Evolutionary conservation across 805 yeast genomes (phyloP), one percentile per base, ranked within the genome.

Genomic region (Torulaspora franciscae): DNA sequence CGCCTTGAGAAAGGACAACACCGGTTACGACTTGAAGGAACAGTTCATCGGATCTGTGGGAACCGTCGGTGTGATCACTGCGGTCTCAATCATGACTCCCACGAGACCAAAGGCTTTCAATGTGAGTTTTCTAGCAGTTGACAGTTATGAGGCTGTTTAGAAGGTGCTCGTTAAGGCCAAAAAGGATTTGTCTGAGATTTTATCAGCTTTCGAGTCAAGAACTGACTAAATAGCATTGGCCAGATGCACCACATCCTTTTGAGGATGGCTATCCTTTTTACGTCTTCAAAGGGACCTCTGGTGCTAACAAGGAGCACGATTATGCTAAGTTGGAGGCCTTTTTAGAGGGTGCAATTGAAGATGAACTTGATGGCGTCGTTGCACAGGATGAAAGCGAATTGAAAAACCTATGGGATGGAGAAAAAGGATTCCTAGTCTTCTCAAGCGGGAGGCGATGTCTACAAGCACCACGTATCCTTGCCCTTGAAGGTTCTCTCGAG

Each of bases 31-130:
- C 63, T 70, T 87, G 62, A 90, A 90, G 64, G 97, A 90, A 67
- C 68, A 89, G 47, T 89, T 90, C 57, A 91, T 90, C 66, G 98
- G 98, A 4, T 78, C 90, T 24, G 98, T 91, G 64, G 98, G 98
- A 34, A 85, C 96, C 7, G 69, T 90, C 28, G 98, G 97, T 53
- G 70, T 90, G 24, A 81, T 90, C 47, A 91, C 98, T 23, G 96
- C 93, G 23, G 83, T 89, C 28, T 86, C 96, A 1, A 80, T 90
- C 47, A 71, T 90, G 55, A 85, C 96, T 66, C 96, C 97, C 22
- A 78, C 93, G 7, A 80, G 95, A 61, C 95, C 97, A 30, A 78
- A 79, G 51, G 82, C 88, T 25, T 79, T 81, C 49, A 90, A 90
- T 64, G 95, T 91, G 47, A 95, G 95, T 4, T 84, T 89, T 54